A percentile compares a stretch with the other conserved stretches of the same genome.
These are phyloP conservation scores for Gossypium laxum DNA, from an alignment of 441 rosid genomes.

Conservation along the genomic window DNA sequence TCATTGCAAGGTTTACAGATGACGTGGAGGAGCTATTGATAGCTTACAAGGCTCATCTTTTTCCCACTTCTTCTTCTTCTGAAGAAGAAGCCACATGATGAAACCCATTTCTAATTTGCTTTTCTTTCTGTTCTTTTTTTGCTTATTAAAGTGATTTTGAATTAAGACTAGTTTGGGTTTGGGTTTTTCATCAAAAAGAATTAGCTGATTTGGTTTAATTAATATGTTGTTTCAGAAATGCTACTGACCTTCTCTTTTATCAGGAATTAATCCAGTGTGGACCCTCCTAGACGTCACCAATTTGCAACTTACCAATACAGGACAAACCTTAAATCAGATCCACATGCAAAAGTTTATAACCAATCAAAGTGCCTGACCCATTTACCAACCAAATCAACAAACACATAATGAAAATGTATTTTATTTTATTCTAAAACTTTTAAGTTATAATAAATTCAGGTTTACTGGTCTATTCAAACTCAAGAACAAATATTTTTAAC, in stretches of 20 bases:
- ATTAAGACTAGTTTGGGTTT: neutral
- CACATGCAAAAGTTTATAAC: slow-evolving; percentile 17
- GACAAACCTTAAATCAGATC: slow-evolving; percentile 3
- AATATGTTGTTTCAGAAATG: no score
- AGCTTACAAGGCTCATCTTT: slow-evolving; percentile 26
- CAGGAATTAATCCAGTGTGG: neutral
- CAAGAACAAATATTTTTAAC: neutral
- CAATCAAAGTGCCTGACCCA: slow-evolving; percentile 2
- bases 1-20: slow-evolving; percentile 21
- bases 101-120: neutral
- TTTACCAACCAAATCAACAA: slow-evolving; percentile 11
- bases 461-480: no score
- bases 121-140: neutral
- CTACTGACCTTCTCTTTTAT: neutral
- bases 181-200: neutral
- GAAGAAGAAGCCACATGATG: neutral
- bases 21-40: slow-evolving; percentile 26
- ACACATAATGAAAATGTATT: neutral
- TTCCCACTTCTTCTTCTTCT: slow-evolving; percentile 9
- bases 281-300: neutral
- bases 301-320: neutral
- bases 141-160: neutral
- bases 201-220: neutral
- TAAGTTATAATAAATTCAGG: no score
- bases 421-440: no score